These are phyloP conservation scores for Naganishia friedmannii DNA, from an alignment of 768 basidiomycete genomes.

Conservation along the genomic window DNA sequence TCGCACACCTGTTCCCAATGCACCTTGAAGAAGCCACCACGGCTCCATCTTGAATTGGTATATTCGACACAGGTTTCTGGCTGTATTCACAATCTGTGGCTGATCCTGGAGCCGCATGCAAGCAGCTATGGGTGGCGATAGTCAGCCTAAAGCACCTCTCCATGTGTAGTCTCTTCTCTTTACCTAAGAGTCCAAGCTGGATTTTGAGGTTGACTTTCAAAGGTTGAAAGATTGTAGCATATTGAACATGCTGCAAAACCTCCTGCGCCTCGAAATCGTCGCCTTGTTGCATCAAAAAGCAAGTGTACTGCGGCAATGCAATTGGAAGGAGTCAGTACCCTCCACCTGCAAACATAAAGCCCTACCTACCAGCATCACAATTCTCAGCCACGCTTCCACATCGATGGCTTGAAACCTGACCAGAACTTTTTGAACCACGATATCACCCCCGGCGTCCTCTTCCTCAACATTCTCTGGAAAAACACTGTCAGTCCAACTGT, in stretches of 20 bases:
- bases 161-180: slow-evolving; percentile 38
- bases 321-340: background rate
- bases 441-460: slow-evolving; percentile 36
- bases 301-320: slow-evolving; percentile 42
- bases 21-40: slow-evolving; percentile 69
- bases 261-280: slow-evolving; percentile 47
- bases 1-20: slow-evolving; percentile 64
- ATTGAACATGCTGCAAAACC: slow-evolving; percentile 48
- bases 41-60: slow-evolving; percentile 88
- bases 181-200: slow-evolving; percentile 73
- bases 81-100: slow-evolving; percentile 66
- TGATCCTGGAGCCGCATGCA: slow-evolving; percentile 63
- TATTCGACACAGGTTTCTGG: slow-evolving; percentile 67
- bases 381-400: slow-evolving; percentile 77
- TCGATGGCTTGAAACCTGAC: slow-evolving; percentile 74
- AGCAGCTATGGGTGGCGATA: slow-evolving; percentile 60
- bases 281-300: slow-evolving; percentile 48
- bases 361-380: slow-evolving; percentile 74
- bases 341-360: background rate
- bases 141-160: slow-evolving; percentile 5
- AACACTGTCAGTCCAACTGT: background rate
- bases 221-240: slow-evolving; percentile 35
- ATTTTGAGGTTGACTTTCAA: slow-evolving; percentile 56
- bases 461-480: background rate
- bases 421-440: slow-evolving; percentile 49